Evolutionary conservation across 75 land plant genomes (phyloP).

Genomic region (Selaginella moellendorffii): DNA sequence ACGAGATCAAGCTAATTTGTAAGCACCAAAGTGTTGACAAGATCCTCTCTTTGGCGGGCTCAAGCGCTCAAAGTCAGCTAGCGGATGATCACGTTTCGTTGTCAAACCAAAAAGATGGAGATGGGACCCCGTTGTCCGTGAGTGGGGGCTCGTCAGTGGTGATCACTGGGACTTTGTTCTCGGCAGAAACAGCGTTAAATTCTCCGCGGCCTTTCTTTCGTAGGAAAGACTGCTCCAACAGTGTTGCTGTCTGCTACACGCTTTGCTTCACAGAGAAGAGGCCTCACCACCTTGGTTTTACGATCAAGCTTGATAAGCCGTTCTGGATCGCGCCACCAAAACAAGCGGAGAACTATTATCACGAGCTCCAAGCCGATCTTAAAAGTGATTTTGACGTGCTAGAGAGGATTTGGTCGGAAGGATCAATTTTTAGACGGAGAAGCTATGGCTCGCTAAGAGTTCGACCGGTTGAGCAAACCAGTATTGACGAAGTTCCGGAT

Average conservation of each 20-base stretch:
- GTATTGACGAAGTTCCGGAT: conserved; percentile 40
- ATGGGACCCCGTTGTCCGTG: not conserved
- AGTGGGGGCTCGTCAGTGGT: conserved; percentile 10
- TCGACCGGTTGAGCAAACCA: not conserved
- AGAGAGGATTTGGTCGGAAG: conserved; percentile 6
- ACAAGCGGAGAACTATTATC: not conserved
- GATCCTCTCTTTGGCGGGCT: conserved; percentile 10
- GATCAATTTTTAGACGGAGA: not conserved
- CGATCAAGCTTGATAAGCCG: conserved; percentile 16
- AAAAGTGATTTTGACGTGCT: not conserved
- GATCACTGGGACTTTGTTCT: conserved; percentile 25
- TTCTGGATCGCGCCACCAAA: not conserved
- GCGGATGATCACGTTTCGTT: not conserved
- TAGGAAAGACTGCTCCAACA: not conserved
- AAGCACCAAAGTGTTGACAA: conserved; percentile 58
- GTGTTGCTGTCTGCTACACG: conserved; percentile 23
- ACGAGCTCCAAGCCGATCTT: not conserved
- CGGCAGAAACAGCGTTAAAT: not conserved
- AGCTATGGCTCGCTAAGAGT: not conserved
- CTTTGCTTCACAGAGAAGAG: conserved; percentile 20
- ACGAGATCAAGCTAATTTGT: conserved; percentile 36
- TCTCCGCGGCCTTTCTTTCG: not conserved
- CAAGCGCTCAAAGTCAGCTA: not conserved
- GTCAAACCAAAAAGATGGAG: not conserved
- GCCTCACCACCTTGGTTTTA: conserved; percentile 28